Percentiles rank a stretch among this genome's conserved stretches.
These are phyloP conservation scores for Pterocarpus santalinus DNA, from an alignment of 306 rosid genomes.

Conservation along the genomic window DNA sequence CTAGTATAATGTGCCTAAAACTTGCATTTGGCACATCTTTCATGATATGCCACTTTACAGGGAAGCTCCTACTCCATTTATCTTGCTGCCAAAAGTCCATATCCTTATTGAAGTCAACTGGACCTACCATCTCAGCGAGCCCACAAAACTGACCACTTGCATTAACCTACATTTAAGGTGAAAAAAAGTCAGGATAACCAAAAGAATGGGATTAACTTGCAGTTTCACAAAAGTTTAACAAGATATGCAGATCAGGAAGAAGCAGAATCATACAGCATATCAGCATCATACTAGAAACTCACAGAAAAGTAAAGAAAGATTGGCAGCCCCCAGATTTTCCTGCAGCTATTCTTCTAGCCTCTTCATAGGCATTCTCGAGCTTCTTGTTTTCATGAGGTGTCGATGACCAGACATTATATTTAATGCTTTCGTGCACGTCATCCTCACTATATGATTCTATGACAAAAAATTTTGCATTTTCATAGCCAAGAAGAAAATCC, in stretches of 20 bases:
- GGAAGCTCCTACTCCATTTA: constrained; percentile 95
- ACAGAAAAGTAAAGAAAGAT: constrained; percentile 90
- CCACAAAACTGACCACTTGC: constrained; percentile 98
- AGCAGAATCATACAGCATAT: not conserved
- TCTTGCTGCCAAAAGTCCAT: constrained; percentile 52
- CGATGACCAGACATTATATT: constrained; percentile 95
- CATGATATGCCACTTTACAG: constrained; percentile 90
- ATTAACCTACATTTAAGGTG: constrained; percentile 69
- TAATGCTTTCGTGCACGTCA: constrained; percentile 94
- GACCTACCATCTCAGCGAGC: constrained; percentile 89
- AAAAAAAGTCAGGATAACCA: constrained; percentile 36
- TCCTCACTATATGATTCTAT: constrained; percentile 97
- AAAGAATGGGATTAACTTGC: not conserved
- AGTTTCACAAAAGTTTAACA: not conserved
- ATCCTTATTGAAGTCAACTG: constrained; percentile 85
- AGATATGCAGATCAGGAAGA: not conserved
- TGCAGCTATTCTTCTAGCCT: constrained; percentile 65
- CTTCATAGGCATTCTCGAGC: constrained; percentile 77
- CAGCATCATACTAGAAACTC: constrained; percentile 43
- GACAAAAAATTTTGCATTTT: constrained; percentile 78
- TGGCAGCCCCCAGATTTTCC: constrained; percentile 78
- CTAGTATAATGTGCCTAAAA: constrained; percentile 87
- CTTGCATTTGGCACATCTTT: constrained; percentile 85
- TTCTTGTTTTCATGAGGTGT: constrained; percentile 97
- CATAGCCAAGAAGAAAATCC: constrained; percentile 67